Evolutionary conservation across 2,329 filamentous ascomycete genomes (phyloP).

Genomic region (Calonectria hongkongensis): DNA sequence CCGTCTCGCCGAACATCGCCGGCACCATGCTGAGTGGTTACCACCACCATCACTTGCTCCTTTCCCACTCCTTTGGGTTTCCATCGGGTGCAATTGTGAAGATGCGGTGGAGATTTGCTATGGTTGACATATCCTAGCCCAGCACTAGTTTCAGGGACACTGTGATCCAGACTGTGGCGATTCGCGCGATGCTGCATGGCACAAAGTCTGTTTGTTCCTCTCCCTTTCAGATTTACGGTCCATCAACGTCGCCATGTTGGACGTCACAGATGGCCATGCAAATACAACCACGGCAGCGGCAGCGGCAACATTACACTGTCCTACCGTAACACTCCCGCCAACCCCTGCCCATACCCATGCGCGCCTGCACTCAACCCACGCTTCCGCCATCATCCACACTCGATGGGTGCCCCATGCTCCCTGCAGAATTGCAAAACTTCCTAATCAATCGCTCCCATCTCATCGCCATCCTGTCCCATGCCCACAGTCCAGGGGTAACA

Average conservation of each 20-base stretch:
- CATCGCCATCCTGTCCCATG: constrained; percentile 12
- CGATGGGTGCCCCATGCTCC: constrained; percentile 31
- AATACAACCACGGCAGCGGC: constrained; percentile 22
- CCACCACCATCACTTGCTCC: background rate
- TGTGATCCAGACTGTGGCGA: constrained; percentile 34
- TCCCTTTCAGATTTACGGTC: constrained; percentile 16
- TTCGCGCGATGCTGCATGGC: background rate
- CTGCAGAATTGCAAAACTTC: constrained; percentile 25
- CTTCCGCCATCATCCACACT: constrained; percentile 29
- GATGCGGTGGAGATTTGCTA: constrained; percentile 13
- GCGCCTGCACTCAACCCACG: constrained; percentile 7
- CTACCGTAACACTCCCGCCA: constrained; percentile 17
- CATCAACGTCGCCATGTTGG: constrained; percentile 13
- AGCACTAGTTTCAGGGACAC: constrained; percentile 27
- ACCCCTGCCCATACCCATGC: constrained; percentile 21
- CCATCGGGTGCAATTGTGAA: constrained; percentile 14
- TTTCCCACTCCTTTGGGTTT: constrained; percentile 10
- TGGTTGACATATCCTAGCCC: constrained; percentile 2
- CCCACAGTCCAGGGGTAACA: constrained; percentile 21
- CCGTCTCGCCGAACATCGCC: constrained; percentile 19
- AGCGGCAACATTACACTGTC: constrained; percentile 19
- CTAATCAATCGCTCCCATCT: constrained; percentile 27
- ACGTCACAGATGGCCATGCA: constrained; percentile 21
- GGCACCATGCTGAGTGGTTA: background rate
- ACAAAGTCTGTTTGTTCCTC: background rate